Conservation (phyloP, 2,329 filamentous ascomycete genomes). For the Talaromyces marneffei region DNA sequence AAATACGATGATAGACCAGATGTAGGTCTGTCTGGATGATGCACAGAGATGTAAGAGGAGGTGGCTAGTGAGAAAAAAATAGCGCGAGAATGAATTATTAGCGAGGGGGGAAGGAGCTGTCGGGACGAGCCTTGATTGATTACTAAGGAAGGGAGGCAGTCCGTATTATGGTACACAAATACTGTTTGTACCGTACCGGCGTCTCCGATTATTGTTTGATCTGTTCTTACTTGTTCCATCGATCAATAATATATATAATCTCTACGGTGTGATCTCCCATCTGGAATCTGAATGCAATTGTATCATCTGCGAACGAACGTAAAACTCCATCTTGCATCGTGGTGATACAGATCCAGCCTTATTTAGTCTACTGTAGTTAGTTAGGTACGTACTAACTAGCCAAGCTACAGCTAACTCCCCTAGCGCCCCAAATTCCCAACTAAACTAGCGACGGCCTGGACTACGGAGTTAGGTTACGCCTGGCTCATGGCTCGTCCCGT, state of each 20-base stretch:
- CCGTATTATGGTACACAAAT: not conserved
- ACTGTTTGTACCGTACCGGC: not conserved
- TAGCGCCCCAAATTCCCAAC: not conserved
- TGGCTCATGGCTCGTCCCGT: slow-evolving; percentile 11
- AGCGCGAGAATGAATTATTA: not conserved
- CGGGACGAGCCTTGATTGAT: not conserved
- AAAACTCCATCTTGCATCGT: not conserved
- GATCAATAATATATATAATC: not conserved
- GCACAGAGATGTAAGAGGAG: not conserved
- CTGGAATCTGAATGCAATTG: not conserved
- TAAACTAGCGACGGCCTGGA: not conserved
- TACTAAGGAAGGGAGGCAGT: not conserved
- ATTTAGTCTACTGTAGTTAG: not conserved
- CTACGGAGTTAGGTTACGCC: slow-evolving; percentile 8
- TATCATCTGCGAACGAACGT: not conserved
- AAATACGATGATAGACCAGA: not conserved
- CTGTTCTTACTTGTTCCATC: not conserved
- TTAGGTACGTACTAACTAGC: not conserved
- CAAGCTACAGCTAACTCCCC: slow-evolving; percentile 5
- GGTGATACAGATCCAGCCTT: not conserved
- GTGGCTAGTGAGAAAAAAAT: not conserved
- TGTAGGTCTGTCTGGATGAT: not conserved
- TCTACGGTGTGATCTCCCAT: not conserved
- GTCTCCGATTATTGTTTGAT: not conserved
- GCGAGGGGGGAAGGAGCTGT: not conserved